Percentiles rank a stretch among this genome's conserved stretches.
phyloP scores from a whole-genome alignment of 2,329 filamentous ascomycete species.

The Laburnicola sp. region DNA sequence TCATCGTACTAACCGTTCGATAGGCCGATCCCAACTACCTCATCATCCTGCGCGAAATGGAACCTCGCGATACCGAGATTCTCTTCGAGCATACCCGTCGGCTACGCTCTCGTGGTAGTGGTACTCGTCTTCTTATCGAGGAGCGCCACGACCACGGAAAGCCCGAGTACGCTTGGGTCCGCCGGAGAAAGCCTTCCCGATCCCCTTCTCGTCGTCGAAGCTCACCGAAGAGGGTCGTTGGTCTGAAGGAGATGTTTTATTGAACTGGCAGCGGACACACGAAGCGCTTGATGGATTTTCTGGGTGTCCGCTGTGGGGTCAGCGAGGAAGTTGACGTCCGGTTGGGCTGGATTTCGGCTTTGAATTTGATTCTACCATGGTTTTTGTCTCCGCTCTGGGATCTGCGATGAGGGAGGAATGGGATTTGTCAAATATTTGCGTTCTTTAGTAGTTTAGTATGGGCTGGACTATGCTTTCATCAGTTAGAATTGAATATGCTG shows the following conservation, averaged over 20 bases:
- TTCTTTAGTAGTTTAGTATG: too few species aligned
- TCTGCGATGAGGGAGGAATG: too few species aligned
- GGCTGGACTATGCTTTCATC: too few species aligned
- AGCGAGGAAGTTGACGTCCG: too few species aligned
- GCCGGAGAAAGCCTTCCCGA: conserved; percentile 21
- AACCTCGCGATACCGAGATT: conserved; percentile 52
- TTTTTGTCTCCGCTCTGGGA: too few species aligned
- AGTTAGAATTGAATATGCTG: too few species aligned
- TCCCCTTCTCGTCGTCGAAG: conserved; percentile 10
- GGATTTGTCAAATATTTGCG: too few species aligned
- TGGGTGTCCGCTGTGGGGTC: too few species aligned
- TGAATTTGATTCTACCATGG: too few species aligned
- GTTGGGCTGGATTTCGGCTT: too few species aligned
- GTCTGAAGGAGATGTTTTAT: conserved; percentile 40
- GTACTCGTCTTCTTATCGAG: conserved; percentile 47
- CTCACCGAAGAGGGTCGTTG: conserved; percentile 36
- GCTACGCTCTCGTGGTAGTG: conserved; percentile 39
- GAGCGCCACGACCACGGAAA: conserved; percentile 35
- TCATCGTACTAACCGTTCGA: conserved; percentile 9
- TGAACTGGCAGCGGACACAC: conserved; percentile 5
- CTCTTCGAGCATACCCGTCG: conserved; percentile 56
- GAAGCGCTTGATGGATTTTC: background rate
- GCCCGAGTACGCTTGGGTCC: too few species aligned
- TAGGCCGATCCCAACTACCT: conserved; percentile 52
- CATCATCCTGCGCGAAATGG: conserved; percentile 55